Percentiles rank a stretch among this genome's conserved stretches.
phyloP scores from a whole-genome alignment of 208 protist species.

The Porcisia hertigi region DNA sequence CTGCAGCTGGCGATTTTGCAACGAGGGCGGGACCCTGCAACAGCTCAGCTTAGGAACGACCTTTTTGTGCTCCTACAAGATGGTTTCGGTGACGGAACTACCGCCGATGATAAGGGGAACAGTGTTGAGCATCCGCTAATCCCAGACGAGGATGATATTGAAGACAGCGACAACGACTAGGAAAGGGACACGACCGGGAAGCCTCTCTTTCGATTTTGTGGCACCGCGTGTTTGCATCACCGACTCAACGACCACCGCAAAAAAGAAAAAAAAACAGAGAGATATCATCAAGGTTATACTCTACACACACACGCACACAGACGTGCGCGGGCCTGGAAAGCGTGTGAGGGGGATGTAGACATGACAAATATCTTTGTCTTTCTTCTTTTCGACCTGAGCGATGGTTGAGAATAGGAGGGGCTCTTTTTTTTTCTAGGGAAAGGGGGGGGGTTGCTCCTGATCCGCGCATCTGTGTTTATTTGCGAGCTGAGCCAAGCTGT shows the following conservation, averaged over 20 bases:
- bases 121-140: conserved; percentile 11
- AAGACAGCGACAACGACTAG: conserved; percentile 8
- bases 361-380: not conserved
- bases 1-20: conserved; percentile 29
- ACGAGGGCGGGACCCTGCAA: conserved; percentile 16
- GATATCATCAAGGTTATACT: not conserved
- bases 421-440: not conserved
- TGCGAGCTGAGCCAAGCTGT: too few species aligned
- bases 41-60: conserved; percentile 11
- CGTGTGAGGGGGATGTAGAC: not conserved
- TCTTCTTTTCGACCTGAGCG: not conserved
- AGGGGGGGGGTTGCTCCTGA: not conserved
- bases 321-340: not conserved
- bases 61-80: conserved; percentile 1
- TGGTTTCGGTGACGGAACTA: too few species aligned
- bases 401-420: not conserved
- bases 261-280: too few species aligned
- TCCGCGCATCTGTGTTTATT: not conserved
- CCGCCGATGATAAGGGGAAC: not conserved
- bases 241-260: too few species aligned
- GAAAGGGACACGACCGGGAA: not conserved
- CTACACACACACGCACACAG: too few species aligned
- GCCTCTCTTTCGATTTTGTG: not conserved
- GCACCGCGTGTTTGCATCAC: not conserved
- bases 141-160: conserved; percentile 29